Evolutionary conservation across 345 rosid species (phyloP).

Genomic region (Rubroshorea leprosula): DNA sequence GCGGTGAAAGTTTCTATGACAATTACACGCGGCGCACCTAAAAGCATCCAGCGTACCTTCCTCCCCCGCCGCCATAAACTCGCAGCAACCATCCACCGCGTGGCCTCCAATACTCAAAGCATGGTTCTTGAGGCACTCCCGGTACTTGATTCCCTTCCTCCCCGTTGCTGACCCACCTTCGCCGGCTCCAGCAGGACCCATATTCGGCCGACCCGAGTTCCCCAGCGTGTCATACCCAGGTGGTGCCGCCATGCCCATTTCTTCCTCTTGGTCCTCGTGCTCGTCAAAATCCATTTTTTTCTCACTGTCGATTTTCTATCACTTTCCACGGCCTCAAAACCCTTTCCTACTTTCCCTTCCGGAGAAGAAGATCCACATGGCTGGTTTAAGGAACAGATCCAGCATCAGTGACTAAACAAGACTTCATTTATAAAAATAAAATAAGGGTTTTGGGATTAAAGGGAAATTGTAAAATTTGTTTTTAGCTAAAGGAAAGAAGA

Average conservation of each 20-base stretch:
- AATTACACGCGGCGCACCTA: constrained; percentile 83
- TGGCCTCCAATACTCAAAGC: constrained; percentile 78
- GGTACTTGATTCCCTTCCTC: constrained; percentile 36
- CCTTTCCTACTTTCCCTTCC: neutral
- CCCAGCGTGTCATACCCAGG: constrained; percentile 37
- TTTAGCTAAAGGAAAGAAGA: constrained; percentile 33
- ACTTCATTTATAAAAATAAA: neutral
- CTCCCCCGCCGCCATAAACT: constrained; percentile 82
- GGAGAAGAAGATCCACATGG: constrained; percentile 28
- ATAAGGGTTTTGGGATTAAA: neutral
- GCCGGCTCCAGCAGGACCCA: constrained; percentile 15
- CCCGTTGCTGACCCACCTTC: constrained; percentile 25
- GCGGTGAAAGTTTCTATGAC: constrained; percentile 95
- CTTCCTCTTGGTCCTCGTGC: constrained; percentile 65
- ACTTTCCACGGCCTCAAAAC: neutral
- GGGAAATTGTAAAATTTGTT: neutral
- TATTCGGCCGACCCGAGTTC: constrained; percentile 20
- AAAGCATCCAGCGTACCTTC: constrained; percentile 72
- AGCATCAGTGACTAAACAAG: constrained; percentile 1
- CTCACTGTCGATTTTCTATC: neutral
- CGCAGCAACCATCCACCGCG: constrained; percentile 94
- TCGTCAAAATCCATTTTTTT: constrained; percentile 63
- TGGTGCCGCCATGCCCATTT: constrained; percentile 40
- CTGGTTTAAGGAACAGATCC: constrained; percentile 27
- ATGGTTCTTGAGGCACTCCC: constrained; percentile 87